Evolutionary conservation across 306 rosid genomes (phyloP).

Genomic region (Astragalus membranaceus): DNA sequence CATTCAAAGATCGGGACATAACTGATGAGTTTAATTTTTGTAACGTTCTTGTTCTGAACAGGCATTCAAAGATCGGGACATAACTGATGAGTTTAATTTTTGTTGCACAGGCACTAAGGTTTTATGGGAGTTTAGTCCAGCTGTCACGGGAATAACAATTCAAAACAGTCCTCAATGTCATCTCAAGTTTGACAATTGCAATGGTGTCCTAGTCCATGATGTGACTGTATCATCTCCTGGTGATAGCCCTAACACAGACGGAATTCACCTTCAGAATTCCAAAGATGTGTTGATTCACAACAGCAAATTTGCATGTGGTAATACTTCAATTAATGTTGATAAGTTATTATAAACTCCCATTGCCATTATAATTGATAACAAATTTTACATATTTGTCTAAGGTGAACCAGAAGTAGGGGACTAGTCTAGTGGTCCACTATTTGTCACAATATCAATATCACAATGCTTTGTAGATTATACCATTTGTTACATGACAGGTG

Average conservation of each 20-base stretch:
- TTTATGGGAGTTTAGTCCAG: conserved; percentile 80
- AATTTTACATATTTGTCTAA: no score
- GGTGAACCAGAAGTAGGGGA: no score
- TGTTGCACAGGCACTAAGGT: conserved; percentile 68
- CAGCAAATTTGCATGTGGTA: conserved; percentile 80
- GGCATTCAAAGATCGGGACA: no score
- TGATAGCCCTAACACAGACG: conserved; percentile 88
- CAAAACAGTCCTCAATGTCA: conserved; percentile 91
- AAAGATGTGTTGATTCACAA: conserved; percentile 63
- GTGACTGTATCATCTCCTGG: conserved; percentile 75
- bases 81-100: neutral
- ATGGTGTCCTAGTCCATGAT: conserved; percentile 74
- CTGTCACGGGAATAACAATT: conserved; percentile 86
- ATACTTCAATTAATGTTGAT: conserved; percentile 8
- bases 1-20: no score
- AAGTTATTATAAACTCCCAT: neutral
- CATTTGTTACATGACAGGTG: conserved; percentile 18
- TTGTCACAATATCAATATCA: conserved; percentile 16
- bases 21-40: no score
- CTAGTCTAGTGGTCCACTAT: no score
- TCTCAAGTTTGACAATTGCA: conserved; percentile 91
- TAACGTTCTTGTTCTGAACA: no score
- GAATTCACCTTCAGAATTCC: conserved; percentile 96
- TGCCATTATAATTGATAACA: neutral
- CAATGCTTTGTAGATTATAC: conserved; percentile 14